Percentiles rank a stretch among this genome's conserved stretches.
Conservation (phyloP, 2,329 filamentous ascomycete species). For the Xylaria sp. region DNA sequence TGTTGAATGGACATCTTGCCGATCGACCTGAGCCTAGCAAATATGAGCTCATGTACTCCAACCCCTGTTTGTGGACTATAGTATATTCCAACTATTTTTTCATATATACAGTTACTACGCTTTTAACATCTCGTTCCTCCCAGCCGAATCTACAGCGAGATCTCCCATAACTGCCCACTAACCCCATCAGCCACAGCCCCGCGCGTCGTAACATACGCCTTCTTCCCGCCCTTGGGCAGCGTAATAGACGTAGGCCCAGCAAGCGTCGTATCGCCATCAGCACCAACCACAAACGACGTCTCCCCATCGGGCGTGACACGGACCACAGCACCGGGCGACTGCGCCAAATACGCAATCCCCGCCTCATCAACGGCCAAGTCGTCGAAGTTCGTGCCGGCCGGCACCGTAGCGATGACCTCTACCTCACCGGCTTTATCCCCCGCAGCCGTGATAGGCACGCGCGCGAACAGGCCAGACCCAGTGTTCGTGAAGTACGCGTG, state of each 20-base stretch:
- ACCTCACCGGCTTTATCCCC: background rate
- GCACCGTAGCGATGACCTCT: background rate
- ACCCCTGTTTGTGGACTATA: no score
- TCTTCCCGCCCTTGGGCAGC: constrained; percentile 1
- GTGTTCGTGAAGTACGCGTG: background rate
- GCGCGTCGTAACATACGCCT: constrained; percentile 10
- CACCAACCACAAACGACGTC: background rate
- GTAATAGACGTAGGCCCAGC: constrained; percentile 5
- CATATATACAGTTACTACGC: background rate
- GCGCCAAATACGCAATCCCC: background rate
- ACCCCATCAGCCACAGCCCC: background rate
- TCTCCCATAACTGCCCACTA: constrained; percentile 1
- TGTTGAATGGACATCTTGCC: background rate
- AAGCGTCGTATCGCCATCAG: background rate
- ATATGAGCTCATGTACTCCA: background rate
- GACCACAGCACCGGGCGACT: background rate
- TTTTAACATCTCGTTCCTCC: background rate
- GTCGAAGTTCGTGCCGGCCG: constrained; percentile 3
- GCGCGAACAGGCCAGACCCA: background rate
- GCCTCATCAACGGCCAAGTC: background rate
- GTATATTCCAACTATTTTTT: background rate
- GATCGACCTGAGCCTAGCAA: background rate
- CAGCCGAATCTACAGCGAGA: background rate
- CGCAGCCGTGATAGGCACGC: background rate
- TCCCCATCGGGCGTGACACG: background rate